Evolutionary conservation across 1,139 yeast species (phyloP), one percentile per base, ranked within the genome.

Genomic region (Blastobotrys persicus): DNA sequence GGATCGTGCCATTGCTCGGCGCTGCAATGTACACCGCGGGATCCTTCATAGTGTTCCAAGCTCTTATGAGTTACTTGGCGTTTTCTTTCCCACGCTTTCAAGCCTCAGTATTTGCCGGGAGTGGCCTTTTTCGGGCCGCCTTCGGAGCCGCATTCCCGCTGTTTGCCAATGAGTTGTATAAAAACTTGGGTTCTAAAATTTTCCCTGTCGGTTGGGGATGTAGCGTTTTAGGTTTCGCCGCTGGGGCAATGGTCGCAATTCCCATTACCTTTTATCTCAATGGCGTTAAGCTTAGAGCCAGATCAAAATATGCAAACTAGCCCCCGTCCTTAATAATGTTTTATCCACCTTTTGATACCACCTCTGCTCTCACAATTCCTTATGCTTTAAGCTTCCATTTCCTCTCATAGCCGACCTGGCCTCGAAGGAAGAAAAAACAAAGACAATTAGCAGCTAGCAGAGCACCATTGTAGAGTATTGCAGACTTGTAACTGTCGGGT

Each of bases 1-100:
- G 94, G 94, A 81, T 85, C 71, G 85, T 81, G 11, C 89, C 95
- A n/a, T 73, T 82, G 35, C 79, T 85, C 2, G 68, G 76, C 71
- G 82, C 42, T 78, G 83, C 33, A 34, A 83, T 91, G 41, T 85
- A 85, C 63, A 92, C 92, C 0, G 81, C 82, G 61, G 88, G 92
- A 2, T 73, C 85, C 55, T 78, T 85, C 55, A 71, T 85, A 60
- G 78, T 87, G 50, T 88, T 88, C 74, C 87, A 87, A 67, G 72
- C 87, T 13, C 79, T 81, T 39, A 75, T 87, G 63, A 76, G 81
- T 50, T 88, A 86, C 66, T 81, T 86, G 64, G 76, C 88, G 34
- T 75, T 81, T 74, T 68, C 87, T 4, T 88, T 81, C 67, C 95
- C 95, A 20, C 88, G 95, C 46, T 74, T 71, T 57, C 63, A 77